Conservation (phyloP, 352 stramenopile species). For the Globisporangium recalcitrans region DNA sequence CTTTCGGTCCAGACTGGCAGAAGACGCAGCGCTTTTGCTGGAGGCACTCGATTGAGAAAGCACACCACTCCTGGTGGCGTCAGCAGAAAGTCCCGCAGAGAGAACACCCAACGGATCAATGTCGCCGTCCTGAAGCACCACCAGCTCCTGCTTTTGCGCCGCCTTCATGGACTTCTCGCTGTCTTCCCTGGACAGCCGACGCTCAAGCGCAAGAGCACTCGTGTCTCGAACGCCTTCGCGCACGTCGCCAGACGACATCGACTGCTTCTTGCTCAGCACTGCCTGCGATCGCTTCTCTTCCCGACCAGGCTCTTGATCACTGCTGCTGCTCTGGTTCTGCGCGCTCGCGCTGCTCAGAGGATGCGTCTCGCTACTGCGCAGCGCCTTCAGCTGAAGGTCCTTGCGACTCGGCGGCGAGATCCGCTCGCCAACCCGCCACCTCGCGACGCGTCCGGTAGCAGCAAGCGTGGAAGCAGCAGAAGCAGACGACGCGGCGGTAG, state of each 20-base stretch:
- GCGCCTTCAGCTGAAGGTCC: constrained; percentile 16
- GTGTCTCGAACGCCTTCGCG: neutral
- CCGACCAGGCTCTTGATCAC: neutral
- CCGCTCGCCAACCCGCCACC: constrained; percentile 45
- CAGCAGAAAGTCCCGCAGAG: constrained; percentile 25
- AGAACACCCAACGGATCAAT: constrained; percentile 63
- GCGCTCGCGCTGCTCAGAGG: constrained; percentile 21
- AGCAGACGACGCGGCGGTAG: neutral
- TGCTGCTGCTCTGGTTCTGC: neutral
- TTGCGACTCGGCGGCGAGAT: constrained; percentile 22
- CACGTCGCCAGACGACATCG: neutral
- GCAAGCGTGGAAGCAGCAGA: neutral
- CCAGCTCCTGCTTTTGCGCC: constrained; percentile 32
- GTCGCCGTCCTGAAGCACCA: constrained; percentile 62
- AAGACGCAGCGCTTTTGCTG: neutral
- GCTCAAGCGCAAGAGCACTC: neutral
- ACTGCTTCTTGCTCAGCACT: neutral
- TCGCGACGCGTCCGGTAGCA: neutral
- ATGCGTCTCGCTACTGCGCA: constrained; percentile 38
- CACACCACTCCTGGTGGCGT: neutral
- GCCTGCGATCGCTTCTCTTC: constrained; percentile 4
- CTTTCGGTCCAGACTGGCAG: neutral
- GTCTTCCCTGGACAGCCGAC: neutral
- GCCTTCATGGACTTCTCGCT: neutral
- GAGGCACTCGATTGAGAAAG: neutral